Evolutionary conservation across 345 rosid genomes (phyloP), one percentile per base, ranked within the genome.

Genomic region (Aethionema arabicum): DNA sequence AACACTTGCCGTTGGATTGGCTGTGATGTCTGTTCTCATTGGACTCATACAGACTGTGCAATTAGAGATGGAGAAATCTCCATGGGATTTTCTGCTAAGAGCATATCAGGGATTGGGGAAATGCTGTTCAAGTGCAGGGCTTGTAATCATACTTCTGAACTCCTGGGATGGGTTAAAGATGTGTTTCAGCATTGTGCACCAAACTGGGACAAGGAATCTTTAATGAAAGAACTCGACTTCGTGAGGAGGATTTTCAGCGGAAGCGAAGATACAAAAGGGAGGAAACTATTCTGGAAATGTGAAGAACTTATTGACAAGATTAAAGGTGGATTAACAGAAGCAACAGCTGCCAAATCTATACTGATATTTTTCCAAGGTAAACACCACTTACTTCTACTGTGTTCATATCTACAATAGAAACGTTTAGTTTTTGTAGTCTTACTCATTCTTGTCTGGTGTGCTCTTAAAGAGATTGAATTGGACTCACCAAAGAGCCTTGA

Each of bases 11-110:
- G 97, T 60, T 93, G 99, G 99, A 78, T 93, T 21, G 97, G 99
- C n/a, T 93, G 99, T 1, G 99, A 90, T 33, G 67, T 93, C 70
- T 93, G 96, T 61, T 87, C 96, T 58, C 99, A 93, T 47, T 93
- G 99, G 97, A 90, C 97, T 55, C 97, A 93, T 76, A 86, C 96
- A 2, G 99, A 90, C 68, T 93, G 99, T 76, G 99, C 99, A 4
- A 87, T 90, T 47, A 87, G 90, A 8, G 95, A 95, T 38, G 91
- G 84, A 50, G 91, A 83, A 76, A 88, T 95, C 55, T 79, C 79
- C 14, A 88, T 69, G 84, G 97, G 95, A 38, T 73, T 84, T 43
- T 82, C 95, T 65, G 77, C 76, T 16, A 90, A 86, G 79, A 86
- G 70, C 60, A 85, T 80, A 53, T 77, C 78, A 1, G 87, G 85